Conservation (phyloP, 2,329 filamentous ascomycete species). For the Periconia digitata region DNA sequence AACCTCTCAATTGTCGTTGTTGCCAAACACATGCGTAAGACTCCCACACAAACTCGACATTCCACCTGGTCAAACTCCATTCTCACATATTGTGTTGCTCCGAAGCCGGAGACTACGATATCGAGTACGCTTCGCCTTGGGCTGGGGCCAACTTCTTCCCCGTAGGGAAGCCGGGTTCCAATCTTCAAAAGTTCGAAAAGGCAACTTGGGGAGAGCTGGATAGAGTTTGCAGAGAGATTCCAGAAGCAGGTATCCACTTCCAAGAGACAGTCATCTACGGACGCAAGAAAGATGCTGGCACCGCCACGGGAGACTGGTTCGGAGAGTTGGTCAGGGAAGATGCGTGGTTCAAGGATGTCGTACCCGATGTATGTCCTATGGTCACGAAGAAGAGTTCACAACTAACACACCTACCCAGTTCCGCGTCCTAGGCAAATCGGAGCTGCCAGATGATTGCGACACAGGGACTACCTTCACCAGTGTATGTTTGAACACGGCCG, state of each 20-base stretch:
- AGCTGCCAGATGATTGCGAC: constrained; percentile 65
- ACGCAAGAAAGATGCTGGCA: constrained; percentile 64
- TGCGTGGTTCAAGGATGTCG: constrained; percentile 73
- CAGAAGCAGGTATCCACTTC: constrained; percentile 79
- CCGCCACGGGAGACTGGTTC: constrained; percentile 60
- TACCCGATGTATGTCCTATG: constrained; percentile 61
- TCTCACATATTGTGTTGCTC: not conserved
- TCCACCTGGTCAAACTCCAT: not conserved
- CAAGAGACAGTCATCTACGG: constrained; percentile 63
- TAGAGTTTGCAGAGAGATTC: constrained; percentile 58
- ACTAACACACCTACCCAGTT: constrained; percentile 51
- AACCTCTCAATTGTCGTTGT: constrained; percentile 67
- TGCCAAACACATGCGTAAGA: constrained; percentile 75
- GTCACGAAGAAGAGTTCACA: not conserved
- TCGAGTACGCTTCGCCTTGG: constrained; percentile 88
- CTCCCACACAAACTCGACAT: not conserved
- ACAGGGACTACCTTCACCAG: constrained; percentile 77
- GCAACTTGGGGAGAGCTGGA: constrained; percentile 50
- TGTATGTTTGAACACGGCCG: constrained; percentile 85
- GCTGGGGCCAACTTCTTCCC: constrained; percentile 80
- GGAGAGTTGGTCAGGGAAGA: constrained; percentile 67
- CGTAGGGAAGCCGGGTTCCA: constrained; percentile 45
- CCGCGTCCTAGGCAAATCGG: constrained; percentile 58
- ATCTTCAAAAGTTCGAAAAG: constrained; percentile 44
- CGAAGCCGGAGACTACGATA: constrained; percentile 76